Evolutionary conservation across 2,329 filamentous ascomycete genomes (phyloP).

Genomic region (Coniella lustricola): DNA sequence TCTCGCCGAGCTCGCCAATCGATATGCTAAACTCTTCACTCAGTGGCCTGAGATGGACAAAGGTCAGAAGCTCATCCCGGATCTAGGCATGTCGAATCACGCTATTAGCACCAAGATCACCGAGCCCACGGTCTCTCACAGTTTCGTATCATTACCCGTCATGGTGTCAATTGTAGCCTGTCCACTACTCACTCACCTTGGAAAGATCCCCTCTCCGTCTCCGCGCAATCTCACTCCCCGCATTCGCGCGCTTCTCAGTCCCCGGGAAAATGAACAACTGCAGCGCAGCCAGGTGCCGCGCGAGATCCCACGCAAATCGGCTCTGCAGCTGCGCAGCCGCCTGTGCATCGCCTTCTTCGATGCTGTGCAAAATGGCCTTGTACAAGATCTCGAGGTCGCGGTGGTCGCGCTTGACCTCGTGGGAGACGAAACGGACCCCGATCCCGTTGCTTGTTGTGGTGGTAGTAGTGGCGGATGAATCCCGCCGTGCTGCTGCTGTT

Average conservation of each 20-base stretch:
- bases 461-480: neutral
- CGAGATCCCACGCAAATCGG: conserved; percentile 11
- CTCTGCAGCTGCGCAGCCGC: neutral
- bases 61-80: neutral
- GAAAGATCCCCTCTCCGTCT: conserved; percentile 1
- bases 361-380: neutral
- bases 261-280: conserved; percentile 13
- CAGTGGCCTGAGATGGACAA: neutral
- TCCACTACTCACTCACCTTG: neutral
- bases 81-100: no score
- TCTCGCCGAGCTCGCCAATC: neutral
- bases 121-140: no score
- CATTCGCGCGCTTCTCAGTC: conserved; percentile 1
- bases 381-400: conserved; percentile 8
- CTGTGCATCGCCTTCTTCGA: neutral
- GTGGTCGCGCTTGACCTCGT: conserved; percentile 14
- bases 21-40: neutral
- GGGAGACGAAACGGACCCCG: conserved; percentile 13
- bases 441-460: neutral
- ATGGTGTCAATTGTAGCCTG: no score
- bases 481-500: no score
- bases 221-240: conserved; percentile 3
- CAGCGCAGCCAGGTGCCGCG: conserved; percentile 8
- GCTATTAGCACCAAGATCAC: no score
- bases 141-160: no score